Evolutionary conservation across 257 asterid genomes (phyloP), one percentile per base, ranked within the genome.

Genomic region (Fraxinus quadrangulata): DNA sequence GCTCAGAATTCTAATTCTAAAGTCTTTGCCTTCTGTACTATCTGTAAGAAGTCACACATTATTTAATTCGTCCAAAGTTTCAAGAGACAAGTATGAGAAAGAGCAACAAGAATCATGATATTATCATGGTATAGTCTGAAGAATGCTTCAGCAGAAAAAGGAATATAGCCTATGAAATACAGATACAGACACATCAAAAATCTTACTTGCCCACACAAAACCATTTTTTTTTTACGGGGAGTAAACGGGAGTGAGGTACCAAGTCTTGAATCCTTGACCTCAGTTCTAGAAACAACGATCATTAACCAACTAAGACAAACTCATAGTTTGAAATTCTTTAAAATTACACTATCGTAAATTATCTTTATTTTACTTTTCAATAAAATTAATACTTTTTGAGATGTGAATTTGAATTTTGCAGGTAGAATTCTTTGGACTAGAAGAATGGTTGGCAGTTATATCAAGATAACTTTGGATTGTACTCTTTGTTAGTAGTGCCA

Each of bases 21-120:
- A 33, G n/a, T 31, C 19, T 49, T 40, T 33, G 31, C 42, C 23
- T 69, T 69, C 28, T 71, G 19, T 49, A 49, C 36, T 16, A 28
- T 74, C 73, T 24, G 79, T 19, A 76, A 63, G 61, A 75, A 67
- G 16, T 74, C 72, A 21, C 4, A 39, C 34, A 54, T 24, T 67
- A 19, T 69, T n/a, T 47, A 54, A 24, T 24, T 67, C 8, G 14
- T 24, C 49, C 66, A 26, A 21, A 4, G 24, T 30, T 19, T 80
- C 23, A 47, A 47, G 56, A 21, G 47, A n/a, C 23, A 56, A 75
- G 72, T 31, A 69, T 2, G 21, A 49, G 30, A 74, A 63, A 16
- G 76, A 47, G 56, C 30, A 56, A 30, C 24, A 73, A 59, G 39
- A n/a, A 70, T 61, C 67, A 69, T 42, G 23, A 51, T 17, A 11